Evolutionary conservation across 345 rosid species (phyloP).

Genomic region (Punica granatum): DNA sequence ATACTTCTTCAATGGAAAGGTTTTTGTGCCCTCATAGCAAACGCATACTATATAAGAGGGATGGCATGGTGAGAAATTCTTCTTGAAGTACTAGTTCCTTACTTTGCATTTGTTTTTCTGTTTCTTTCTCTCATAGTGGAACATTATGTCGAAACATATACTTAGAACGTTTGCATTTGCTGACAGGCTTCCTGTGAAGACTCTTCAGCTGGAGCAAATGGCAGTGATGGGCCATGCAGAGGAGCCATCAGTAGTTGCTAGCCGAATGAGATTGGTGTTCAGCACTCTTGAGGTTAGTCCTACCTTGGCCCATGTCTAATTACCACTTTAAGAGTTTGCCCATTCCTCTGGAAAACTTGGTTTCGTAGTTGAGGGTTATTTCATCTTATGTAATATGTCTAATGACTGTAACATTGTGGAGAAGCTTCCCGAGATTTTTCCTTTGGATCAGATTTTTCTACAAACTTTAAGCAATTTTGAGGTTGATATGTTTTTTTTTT

Average conservation of each 20-base stretch:
- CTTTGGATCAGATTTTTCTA: too few species aligned
- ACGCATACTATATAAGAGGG: constrained; percentile 72
- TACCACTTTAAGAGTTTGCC: neutral
- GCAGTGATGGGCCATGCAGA: constrained; percentile 71
- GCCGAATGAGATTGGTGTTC: constrained; percentile 76
- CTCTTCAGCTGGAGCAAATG: constrained; percentile 93
- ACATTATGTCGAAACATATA: neutral
- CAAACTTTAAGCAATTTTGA: neutral
- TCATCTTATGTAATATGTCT: too few species aligned
- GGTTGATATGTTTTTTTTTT: too few species aligned
- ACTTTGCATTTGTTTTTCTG: neutral
- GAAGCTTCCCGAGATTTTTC: too few species aligned
- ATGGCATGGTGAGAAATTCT: constrained; percentile 78
- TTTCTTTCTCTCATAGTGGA: neutral
- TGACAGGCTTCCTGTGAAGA: constrained; percentile 87
- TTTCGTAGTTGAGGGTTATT: neutral
- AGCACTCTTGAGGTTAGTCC: constrained; percentile 82
- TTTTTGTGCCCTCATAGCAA: constrained; percentile 85
- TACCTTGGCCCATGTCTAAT: neutral
- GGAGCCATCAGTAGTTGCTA: constrained; percentile 86
- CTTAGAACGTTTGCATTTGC: neutral
- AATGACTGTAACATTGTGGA: too few species aligned
- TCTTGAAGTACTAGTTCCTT: neutral
- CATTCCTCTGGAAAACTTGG: neutral
- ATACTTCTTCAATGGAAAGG: constrained; percentile 68